phyloP scores from a whole-genome alignment of 2,329 filamentous ascomycete species.

The Colletotrichum chlorophyti region DNA sequence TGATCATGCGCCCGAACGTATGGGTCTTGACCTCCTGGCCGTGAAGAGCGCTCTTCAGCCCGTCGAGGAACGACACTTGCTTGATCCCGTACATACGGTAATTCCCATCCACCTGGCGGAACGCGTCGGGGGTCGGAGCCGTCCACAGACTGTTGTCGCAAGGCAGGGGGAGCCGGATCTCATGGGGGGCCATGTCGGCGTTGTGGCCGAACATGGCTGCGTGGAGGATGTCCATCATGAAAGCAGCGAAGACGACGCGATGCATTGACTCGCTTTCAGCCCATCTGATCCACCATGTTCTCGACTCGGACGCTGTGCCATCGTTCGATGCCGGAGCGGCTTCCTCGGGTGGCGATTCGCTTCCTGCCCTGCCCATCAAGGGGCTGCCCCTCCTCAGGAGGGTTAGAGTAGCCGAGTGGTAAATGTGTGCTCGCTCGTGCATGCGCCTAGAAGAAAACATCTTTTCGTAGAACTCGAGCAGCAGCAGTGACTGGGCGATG shows the following conservation, averaged over 20 bases:
- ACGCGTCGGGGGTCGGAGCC: conserved; percentile 77
- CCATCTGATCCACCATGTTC: conserved; percentile 82
- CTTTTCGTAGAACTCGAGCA: conserved; percentile 91
- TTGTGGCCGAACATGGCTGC: conserved; percentile 92
- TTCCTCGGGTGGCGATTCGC: conserved; percentile 78
- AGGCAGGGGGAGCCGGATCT: conserved; percentile 83
- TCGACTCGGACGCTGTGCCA: conserved; percentile 44
- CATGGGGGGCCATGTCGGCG: conserved; percentile 89
- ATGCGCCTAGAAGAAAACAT: conserved; percentile 83
- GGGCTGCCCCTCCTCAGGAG: conserved; percentile 87
- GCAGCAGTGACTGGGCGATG: conserved; percentile 84
- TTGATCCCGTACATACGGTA: conserved; percentile 81
- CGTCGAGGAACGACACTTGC: conserved; percentile 82
- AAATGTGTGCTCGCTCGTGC: conserved; percentile 89
- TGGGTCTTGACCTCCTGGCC: conserved; percentile 84
- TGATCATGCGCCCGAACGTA: conserved; percentile 85
- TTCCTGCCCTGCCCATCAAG: conserved; percentile 78
- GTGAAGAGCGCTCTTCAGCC: conserved; percentile 82
- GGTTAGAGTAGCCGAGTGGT: conserved; percentile 85
- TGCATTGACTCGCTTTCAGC: conserved; percentile 88
- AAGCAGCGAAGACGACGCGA: conserved; percentile 85
- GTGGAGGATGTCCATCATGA: conserved; percentile 88
- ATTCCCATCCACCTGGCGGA: conserved; percentile 77
- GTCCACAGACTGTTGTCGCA: conserved; percentile 90
- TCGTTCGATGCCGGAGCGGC: conserved; percentile 39